Conservation (phyloP, 768 basidiomycete species). For the Chalciporus sphaerocephalus region DNA sequence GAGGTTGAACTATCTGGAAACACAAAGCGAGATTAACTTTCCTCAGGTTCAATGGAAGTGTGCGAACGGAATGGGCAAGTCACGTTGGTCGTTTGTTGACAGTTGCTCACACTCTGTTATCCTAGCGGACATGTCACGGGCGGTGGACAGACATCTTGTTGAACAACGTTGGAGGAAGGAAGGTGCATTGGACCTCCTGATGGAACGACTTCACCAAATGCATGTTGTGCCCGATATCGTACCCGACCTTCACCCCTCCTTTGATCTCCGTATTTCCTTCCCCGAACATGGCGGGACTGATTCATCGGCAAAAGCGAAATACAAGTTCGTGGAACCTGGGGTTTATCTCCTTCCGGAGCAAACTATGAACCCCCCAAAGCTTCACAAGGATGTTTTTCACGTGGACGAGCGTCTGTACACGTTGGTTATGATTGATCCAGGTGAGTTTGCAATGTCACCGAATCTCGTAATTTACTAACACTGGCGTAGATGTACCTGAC, state of each 20-base stretch:
- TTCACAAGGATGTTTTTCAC: constrained; percentile 80
- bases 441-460: constrained; percentile 40
- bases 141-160: constrained; percentile 71
- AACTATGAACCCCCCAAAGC: constrained; percentile 61
- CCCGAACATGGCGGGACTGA: constrained; percentile 29
- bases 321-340: constrained; percentile 62
- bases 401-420: constrained; percentile 79
- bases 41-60: constrained; percentile 79
- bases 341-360: constrained; percentile 61
- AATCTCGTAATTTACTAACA: constrained; percentile 6
- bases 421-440: constrained; percentile 83
- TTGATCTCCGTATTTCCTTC: constrained; percentile 69
- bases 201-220: constrained; percentile 94
- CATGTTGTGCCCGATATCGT: constrained; percentile 84
- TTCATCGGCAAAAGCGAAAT: constrained; percentile 21
- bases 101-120: background rate
- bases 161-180: constrained; percentile 85
- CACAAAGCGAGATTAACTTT: constrained; percentile 81
- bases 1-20: constrained; percentile 57
- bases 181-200: constrained; percentile 80
- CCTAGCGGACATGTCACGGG: constrained; percentile 62
- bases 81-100: background rate
- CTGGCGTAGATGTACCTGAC: constrained; percentile 74
- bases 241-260: constrained; percentile 60
- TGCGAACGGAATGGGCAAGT: constrained; percentile 72